Conservation (phyloP, 2,329 filamentous ascomycete genomes). For the Teratosphaeriaceae sp. region DNA sequence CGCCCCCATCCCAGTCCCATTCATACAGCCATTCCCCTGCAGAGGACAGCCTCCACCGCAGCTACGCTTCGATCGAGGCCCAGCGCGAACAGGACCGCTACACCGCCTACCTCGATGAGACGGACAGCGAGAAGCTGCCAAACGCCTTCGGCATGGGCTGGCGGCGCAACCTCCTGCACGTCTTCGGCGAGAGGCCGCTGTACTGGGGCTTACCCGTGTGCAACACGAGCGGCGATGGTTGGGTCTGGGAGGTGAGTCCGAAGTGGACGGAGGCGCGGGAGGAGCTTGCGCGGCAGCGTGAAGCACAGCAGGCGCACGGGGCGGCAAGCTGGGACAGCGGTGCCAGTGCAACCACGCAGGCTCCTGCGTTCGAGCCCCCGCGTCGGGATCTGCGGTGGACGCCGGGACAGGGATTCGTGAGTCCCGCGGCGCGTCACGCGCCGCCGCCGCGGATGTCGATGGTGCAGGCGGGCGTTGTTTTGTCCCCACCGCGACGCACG, state of each 20-base stretch:
- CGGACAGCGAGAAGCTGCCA: constrained; percentile 79
- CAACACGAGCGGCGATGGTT: constrained; percentile 87
- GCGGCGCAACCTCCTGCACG: constrained; percentile 68
- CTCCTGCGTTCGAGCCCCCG: constrained; percentile 8
- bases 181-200: constrained; percentile 67
- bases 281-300: constrained; percentile 40
- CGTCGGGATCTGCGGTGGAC: constrained; percentile 18
- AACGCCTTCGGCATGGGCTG: constrained; percentile 91
- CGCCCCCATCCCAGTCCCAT: constrained; percentile 1
- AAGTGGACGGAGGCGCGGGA: constrained; percentile 70
- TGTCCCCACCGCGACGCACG: not conserved
- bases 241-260: constrained; percentile 82
- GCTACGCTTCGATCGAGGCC: constrained; percentile 53
- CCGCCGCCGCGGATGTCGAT: not conserved
- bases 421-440: constrained; percentile 17
- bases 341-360: constrained; percentile 7
- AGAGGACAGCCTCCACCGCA: constrained; percentile 35
- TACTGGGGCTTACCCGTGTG: constrained; percentile 76
- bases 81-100: constrained; percentile 62
- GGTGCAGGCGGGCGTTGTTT: not conserved
- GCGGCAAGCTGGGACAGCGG: constrained; percentile 14
- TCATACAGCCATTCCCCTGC: constrained; percentile 36
- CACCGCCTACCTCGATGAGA: constrained; percentile 77
- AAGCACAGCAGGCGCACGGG: constrained; percentile 30
- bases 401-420: constrained; percentile 31